These are phyloP conservation scores for Moesziomyces antarcticus DNA, from an alignment of 1,284 basidiomycete species.

Conservation along the genomic window DNA sequence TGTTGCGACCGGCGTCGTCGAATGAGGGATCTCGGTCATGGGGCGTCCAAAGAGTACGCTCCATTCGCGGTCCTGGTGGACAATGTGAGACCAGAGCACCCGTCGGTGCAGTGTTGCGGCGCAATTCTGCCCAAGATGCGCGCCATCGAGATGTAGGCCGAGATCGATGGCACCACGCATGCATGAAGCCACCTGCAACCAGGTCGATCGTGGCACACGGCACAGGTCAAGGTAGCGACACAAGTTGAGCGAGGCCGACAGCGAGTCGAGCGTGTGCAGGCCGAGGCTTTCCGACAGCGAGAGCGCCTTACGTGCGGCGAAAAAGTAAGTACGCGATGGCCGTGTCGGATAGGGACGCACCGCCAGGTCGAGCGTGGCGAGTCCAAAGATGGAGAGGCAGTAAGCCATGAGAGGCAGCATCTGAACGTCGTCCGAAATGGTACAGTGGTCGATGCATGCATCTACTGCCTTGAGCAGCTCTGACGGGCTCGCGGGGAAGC, in stretches of 20 bases:
- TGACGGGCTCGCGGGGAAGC: conserved; percentile 25
- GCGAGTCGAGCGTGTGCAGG: conserved; percentile 41
- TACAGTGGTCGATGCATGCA: conserved; percentile 26
- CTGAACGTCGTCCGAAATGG: conserved; percentile 38
- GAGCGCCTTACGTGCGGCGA: conserved; percentile 42
- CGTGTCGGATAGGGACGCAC: conserved; percentile 42
- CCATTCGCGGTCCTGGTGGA: conserved; percentile 46
- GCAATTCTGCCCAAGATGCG: conserved; percentile 33
- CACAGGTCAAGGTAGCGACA: conserved; percentile 43
- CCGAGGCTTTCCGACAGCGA: conserved; percentile 39
- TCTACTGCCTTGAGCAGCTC: conserved; percentile 24
- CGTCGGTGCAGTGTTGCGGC: conserved; percentile 30
- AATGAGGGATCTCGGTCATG: conserved; percentile 44
- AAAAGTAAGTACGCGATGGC: conserved; percentile 37
- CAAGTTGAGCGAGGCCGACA: conserved; percentile 36
- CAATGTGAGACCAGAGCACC: conserved; percentile 42
- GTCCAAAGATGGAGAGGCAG: conserved; percentile 31
- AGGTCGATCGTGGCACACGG: conserved; percentile 36
- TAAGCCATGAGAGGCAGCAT: conserved; percentile 44
- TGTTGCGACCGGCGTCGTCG: conserved; percentile 26
- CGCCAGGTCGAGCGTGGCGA: conserved; percentile 35
- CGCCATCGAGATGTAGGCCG: conserved; percentile 33
- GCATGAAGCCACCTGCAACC: conserved; percentile 42
- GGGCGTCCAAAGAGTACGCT: conserved; percentile 41
- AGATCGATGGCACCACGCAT: conserved; percentile 46